A percentile compares a stretch with the other conserved stretches of the same genome.
These are phyloP conservation scores for Cinnamomum micranthum DNA, from an alignment of 164 flowering plant genomes.

Conservation along the genomic window DNA sequence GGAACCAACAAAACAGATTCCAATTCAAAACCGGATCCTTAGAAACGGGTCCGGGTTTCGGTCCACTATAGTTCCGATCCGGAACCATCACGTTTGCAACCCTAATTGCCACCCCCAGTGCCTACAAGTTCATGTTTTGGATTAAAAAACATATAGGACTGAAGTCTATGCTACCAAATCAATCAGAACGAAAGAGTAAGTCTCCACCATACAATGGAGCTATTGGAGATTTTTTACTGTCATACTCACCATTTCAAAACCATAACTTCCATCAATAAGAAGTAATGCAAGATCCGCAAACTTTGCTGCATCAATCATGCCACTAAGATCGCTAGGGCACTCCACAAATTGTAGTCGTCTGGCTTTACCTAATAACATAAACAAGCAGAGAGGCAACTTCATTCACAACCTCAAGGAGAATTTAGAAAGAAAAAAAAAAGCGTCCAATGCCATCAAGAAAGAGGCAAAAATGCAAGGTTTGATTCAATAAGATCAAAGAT, in stretches of 20 bases:
- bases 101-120: too few species aligned
- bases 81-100: too few species aligned
- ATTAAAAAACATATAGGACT: too few species aligned
- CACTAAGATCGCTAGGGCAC: constrained; percentile 96
- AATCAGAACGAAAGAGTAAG: neutral
- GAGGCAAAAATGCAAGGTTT: neutral
- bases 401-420: neutral
- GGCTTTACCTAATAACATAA: constrained; percentile 56
- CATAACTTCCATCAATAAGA: constrained; percentile 93
- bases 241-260: constrained; percentile 90
- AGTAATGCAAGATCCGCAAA: constrained; percentile 85
- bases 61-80: too few species aligned
- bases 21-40: too few species aligned
- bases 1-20: too few species aligned
- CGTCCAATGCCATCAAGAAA: neutral
- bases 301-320: constrained; percentile 96
- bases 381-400: neutral
- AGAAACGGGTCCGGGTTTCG: too few species aligned
- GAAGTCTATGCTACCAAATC: too few species aligned
- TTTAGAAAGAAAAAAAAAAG: neutral
- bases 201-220: neutral
- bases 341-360: constrained; percentile 90
- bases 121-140: too few species aligned
- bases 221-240: neutral
- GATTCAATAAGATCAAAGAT: neutral